phyloP scores from a whole-genome alignment of 2,329 filamentous ascomycete genomes.

The Stagonosporopsis vannaccii region DNA sequence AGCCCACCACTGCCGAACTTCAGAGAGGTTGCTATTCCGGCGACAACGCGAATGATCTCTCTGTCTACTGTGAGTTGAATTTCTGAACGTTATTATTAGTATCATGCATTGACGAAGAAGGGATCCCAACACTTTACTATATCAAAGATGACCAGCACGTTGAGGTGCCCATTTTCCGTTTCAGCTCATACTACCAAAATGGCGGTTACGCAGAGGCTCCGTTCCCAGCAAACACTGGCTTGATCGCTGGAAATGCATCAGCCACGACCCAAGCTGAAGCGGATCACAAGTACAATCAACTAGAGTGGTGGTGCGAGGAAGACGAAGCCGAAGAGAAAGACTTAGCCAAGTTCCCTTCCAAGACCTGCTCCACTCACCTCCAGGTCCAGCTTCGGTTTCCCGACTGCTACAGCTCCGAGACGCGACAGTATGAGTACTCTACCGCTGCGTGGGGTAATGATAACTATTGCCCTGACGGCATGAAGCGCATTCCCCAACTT shows the following conservation, averaged over 20 bases:
- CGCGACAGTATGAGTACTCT: slow-evolving; percentile 30
- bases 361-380: slow-evolving; percentile 37
- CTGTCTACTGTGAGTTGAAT: slow-evolving; percentile 46
- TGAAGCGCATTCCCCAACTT: slow-evolving; percentile 52
- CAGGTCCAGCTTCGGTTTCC: slow-evolving; percentile 51
- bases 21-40: slow-evolving; percentile 52
- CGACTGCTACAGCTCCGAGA: slow-evolving; percentile 46
- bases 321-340: neutral
- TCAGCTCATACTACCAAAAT: slow-evolving; percentile 52
- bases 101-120: slow-evolving; percentile 16
- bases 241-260: slow-evolving; percentile 47
- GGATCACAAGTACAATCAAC: slow-evolving; percentile 1
- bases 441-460: neutral
- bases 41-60: slow-evolving; percentile 54
- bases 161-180: slow-evolving; percentile 42
- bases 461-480: slow-evolving; percentile 45
- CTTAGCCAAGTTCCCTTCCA: slow-evolving; percentile 38
- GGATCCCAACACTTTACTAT: slow-evolving; percentile 50
- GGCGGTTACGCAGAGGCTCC: slow-evolving; percentile 43
- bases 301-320: slow-evolving; percentile 12
- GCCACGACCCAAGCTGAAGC: slow-evolving; percentile 37
- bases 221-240: slow-evolving; percentile 49
- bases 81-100: neutral
- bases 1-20: slow-evolving; percentile 40
- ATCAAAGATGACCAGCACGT: slow-evolving; percentile 35